Evolutionary conservation across 805 yeast species (phyloP), one percentile per base, ranked within the genome.

Genomic region (Kodamaea jinghongensis): DNA sequence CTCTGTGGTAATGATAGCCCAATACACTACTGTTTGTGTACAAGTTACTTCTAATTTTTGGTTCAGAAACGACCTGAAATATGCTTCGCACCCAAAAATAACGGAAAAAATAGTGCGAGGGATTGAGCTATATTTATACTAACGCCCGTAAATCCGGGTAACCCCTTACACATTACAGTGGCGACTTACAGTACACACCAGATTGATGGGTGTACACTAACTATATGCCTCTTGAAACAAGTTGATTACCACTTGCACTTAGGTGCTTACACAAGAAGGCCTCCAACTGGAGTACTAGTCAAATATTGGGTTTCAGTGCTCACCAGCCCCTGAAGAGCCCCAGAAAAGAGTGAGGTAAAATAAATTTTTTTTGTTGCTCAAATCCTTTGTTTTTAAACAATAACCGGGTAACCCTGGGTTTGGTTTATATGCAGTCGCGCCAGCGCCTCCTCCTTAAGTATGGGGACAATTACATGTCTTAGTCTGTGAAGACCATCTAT

Each of bases 41-140:
- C 22, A 23, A 17, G 29, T 13, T 22, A 33, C 12, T 12, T 20
- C 8, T 6, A 20, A 27, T 34, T 9, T 23, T 17, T 34, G 37
- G 37, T 34, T 34, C 16, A 16, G 26, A 15, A 27, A 34, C 37
- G 37, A 34, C 37, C 31, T 25, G 26, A 43, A 36, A 42, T 36
- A 20, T 20, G 23, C 23, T 5, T 28, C 31, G 31, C 30, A 17
- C 26, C 30, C 22, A 34, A 28, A 33, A 27, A 17, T 25, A 17
- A 6, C 5, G 4, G 25, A 25, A 31, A 39, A 35, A 37, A 39
- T 12, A 28, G 32, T 42, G 37, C 44, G 54, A n/a, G 56, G 44
- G 42, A 34, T 38, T 35, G 41, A 44, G 52, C 49, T 47, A 45
- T 47, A 45, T 56, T 47, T 56, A 58, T 58, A 58, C 50, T 47